A percentile compares a stretch with the other conserved stretches of the same genome.
phyloP scores from a whole-genome alignment of 164 flowering plant species.

The Piper longum region DNA sequence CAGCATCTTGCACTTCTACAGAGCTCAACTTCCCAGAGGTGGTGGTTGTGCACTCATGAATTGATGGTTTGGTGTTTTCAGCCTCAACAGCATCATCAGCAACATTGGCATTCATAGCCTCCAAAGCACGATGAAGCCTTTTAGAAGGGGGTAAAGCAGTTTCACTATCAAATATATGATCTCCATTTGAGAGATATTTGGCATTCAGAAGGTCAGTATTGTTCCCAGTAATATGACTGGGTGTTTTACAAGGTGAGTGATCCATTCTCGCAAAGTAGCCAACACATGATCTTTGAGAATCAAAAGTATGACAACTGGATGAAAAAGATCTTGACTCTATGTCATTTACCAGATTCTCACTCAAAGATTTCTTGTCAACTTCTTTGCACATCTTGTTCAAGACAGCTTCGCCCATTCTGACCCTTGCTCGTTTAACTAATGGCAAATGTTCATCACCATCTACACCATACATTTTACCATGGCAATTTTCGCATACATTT shows the following conservation, averaged over 20 bases:
- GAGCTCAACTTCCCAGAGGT: conserved; percentile 1
- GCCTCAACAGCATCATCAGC: conserved; percentile 42
- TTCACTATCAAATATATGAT: conserved; percentile 54
- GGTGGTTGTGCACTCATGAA: conserved; percentile 13
- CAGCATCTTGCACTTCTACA: background rate
- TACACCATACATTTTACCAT: conserved; percentile 23
- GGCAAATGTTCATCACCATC: conserved; percentile 96
- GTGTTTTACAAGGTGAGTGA: conserved; percentile 19
- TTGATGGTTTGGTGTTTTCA: conserved; percentile 11
- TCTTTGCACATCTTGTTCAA: conserved; percentile 19
- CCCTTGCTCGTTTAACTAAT: conserved; percentile 89
- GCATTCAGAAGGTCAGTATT: conserved; percentile 20
- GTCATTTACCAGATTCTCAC: conserved; percentile 12
- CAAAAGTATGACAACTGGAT: conserved; percentile 8
- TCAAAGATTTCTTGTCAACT: conserved; percentile 12
- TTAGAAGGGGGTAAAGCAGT: conserved; percentile 89
- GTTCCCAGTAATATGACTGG: conserved; percentile 10
- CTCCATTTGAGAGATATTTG: conserved; percentile 25
- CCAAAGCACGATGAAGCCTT: conserved; percentile 80
- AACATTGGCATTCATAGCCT: conserved; percentile 87
- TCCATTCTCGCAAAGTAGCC: conserved; percentile 12
- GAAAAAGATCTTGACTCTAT: conserved; percentile 12
- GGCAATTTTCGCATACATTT: conserved; percentile 14
- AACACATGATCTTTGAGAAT: conserved; percentile 11
- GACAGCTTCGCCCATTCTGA: conserved; percentile 59